Conservation (phyloP, 1,284 basidiomycete species). For the Cryptococcus neoformans region DNA sequence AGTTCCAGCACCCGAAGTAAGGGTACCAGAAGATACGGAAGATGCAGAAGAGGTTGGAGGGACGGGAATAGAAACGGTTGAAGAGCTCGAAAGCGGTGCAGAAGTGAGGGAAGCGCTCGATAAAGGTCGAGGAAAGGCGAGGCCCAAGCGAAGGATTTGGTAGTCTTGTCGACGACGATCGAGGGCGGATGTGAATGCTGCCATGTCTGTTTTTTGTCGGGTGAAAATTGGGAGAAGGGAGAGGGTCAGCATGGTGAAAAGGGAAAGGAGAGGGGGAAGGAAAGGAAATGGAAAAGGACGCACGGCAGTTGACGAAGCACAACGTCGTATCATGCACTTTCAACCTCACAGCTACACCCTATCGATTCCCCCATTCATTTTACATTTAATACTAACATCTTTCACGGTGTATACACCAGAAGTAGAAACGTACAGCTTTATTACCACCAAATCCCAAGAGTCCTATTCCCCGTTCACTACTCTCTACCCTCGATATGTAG, state of each 20-base stretch:
- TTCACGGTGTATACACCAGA: background rate
- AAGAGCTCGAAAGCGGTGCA: background rate
- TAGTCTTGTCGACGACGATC: slow-evolving; percentile 44
- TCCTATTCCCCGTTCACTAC: slow-evolving; percentile 38
- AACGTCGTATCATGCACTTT: slow-evolving; percentile 45
- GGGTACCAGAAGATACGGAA: too few species aligned
- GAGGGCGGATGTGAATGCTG: slow-evolving; percentile 58
- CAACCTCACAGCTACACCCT: slow-evolving; percentile 47
- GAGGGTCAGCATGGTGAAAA: slow-evolving; percentile 10
- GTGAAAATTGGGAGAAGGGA: background rate
- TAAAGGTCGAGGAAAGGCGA: slow-evolving; percentile 26
- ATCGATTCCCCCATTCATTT: background rate
- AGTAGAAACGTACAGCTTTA: slow-evolving; percentile 12
- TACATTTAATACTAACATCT: background rate
- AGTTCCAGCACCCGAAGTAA: too few species aligned
- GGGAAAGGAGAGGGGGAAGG: too few species aligned
- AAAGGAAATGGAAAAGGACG: too few species aligned
- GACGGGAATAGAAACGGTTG: background rate
- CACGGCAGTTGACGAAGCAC: slow-evolving; percentile 58
- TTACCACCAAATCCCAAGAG: slow-evolving; percentile 38
- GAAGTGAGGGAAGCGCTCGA: background rate
- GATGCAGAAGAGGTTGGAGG: too few species aligned
- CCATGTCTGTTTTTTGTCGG: slow-evolving; percentile 49
- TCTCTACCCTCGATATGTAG: slow-evolving; percentile 25
- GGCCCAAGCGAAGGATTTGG: slow-evolving; percentile 17